Percentiles rank a stretch among this genome's conserved stretches.
Conservation (phyloP, 2,329 filamentous ascomycete species). For the Claviceps sp. region DNA sequence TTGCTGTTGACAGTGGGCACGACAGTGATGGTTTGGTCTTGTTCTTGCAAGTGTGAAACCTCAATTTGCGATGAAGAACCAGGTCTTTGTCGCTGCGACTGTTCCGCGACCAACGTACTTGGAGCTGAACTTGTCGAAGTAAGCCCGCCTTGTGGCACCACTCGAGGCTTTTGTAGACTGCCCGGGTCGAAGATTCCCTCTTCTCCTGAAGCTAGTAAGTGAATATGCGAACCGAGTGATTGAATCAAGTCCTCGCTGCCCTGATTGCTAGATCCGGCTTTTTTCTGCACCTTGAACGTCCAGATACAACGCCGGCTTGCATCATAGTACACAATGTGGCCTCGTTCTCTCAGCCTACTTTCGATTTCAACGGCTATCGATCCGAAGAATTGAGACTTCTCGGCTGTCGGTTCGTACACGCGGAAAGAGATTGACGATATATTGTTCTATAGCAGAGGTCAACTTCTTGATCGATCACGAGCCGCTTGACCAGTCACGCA, state of each 20-base stretch:
- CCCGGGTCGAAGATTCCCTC: slow-evolving; percentile 38
- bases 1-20: slow-evolving; percentile 15
- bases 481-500: slow-evolving; percentile 19
- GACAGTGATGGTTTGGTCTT: slow-evolving; percentile 15
- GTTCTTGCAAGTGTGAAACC: slow-evolving; percentile 10
- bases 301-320: slow-evolving; percentile 35
- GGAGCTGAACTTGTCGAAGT: slow-evolving; percentile 35
- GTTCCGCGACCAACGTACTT: slow-evolving; percentile 26
- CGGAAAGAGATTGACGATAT: slow-evolving; percentile 41
- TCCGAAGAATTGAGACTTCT: slow-evolving; percentile 30
- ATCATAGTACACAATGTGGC: slow-evolving; percentile 41
- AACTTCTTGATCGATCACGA: slow-evolving; percentile 1
- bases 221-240: slow-evolving; percentile 30
- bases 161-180: slow-evolving; percentile 32
- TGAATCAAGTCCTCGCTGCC: slow-evolving; percentile 19
- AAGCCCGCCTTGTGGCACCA: slow-evolving; percentile 26
- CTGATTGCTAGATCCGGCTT: slow-evolving; percentile 22
- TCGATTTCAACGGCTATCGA: slow-evolving; percentile 39
- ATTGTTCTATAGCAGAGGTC: slow-evolving; percentile 32
- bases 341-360: slow-evolving; percentile 34
- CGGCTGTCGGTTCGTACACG: slow-evolving; percentile 37
- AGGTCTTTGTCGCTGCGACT: slow-evolving; percentile 14
- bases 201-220: slow-evolving; percentile 30
- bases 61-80: slow-evolving; percentile 6
- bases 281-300: slow-evolving; percentile 37